Evolutionary conservation across 345 rosid species (phyloP).

Genomic region (Populus pruinosa): DNA sequence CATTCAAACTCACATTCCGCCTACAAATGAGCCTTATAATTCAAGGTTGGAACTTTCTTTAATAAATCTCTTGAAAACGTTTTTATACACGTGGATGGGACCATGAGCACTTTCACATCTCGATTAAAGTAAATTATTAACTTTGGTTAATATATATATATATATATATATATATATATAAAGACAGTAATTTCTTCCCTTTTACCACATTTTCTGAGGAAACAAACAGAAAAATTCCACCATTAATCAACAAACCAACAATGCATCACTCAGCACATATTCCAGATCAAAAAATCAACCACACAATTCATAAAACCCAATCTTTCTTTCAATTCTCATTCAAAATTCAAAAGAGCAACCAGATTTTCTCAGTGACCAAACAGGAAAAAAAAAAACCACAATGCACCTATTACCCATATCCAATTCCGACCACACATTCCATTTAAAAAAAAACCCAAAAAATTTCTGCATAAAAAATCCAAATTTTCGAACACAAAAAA

Average conservation of each 20-base stretch:
- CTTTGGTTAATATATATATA: no score
- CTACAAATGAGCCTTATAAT: neutral
- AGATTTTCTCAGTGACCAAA: conserved; percentile 14
- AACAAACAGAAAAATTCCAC: neutral
- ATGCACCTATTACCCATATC: neutral
- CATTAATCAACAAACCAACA: neutral
- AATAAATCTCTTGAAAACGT: neutral
- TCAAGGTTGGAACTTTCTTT: neutral
- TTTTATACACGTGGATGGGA: neutral
- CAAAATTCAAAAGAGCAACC: neutral
- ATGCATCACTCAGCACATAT: neutral
- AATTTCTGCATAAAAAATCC: neutral
- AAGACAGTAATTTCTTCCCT: neutral
- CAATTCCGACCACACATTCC: neutral
- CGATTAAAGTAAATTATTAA: neutral
- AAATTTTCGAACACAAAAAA: neutral
- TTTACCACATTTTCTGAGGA: neutral
- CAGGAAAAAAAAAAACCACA: conserved; percentile 1
- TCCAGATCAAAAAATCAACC: neutral
- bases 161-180: no score
- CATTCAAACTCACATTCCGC: neutral
- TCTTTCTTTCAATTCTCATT: neutral
- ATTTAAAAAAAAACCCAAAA: neutral
- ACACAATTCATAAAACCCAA: neutral
- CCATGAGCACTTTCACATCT: neutral